phyloP scores from a whole-genome alignment of 495 filamentous ascomycete species.

The Aspergillus coremiiformis region DNA sequence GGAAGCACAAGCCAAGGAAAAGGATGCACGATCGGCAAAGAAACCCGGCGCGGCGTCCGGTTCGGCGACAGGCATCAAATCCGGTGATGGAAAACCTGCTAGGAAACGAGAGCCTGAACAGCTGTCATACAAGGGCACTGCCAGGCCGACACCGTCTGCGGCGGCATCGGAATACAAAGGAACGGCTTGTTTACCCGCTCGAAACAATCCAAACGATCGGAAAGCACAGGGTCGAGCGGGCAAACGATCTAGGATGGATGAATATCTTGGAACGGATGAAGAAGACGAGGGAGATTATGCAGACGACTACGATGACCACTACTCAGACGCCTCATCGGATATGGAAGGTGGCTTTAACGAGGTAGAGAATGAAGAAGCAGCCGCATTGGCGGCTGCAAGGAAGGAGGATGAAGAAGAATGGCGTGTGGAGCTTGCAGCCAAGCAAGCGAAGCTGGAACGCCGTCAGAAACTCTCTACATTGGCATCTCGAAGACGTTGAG shows the following conservation, averaged over 20 bases:
- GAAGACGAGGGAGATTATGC: slow-evolving; percentile 41
- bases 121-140: slow-evolving; percentile 46
- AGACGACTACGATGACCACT: slow-evolving; percentile 47
- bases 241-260: slow-evolving; percentile 31
- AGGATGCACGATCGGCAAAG: slow-evolving; percentile 23
- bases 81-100: slow-evolving; percentile 10
- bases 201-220: slow-evolving; percentile 26
- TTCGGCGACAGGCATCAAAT: slow-evolving; percentile 16
- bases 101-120: slow-evolving; percentile 27
- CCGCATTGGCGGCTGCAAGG: slow-evolving; percentile 41
- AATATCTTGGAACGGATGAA: slow-evolving; percentile 44
- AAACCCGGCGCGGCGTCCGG: slow-evolving; percentile 16
- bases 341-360: slow-evolving; percentile 61
- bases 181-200: slow-evolving; percentile 35
- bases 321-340: slow-evolving; percentile 50
- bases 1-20: slow-evolving; percentile 30
- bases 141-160: slow-evolving; percentile 32
- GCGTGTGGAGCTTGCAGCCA: slow-evolving; percentile 45
- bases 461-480: slow-evolving; percentile 44
- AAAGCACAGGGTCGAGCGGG: slow-evolving; percentile 22
- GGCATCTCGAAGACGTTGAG: slow-evolving; percentile 32
- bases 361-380: slow-evolving; percentile 50
- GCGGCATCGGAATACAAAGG: slow-evolving; percentile 48
- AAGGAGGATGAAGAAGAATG: slow-evolving; percentile 55
- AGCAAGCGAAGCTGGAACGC: slow-evolving; percentile 49